A percentile compares a stretch with the other conserved stretches of the same genome.
Evolutionary conservation across 2,329 filamentous ascomycete species (phyloP).

Genomic region (Stachybotrys chlorohalonatus): DNA sequence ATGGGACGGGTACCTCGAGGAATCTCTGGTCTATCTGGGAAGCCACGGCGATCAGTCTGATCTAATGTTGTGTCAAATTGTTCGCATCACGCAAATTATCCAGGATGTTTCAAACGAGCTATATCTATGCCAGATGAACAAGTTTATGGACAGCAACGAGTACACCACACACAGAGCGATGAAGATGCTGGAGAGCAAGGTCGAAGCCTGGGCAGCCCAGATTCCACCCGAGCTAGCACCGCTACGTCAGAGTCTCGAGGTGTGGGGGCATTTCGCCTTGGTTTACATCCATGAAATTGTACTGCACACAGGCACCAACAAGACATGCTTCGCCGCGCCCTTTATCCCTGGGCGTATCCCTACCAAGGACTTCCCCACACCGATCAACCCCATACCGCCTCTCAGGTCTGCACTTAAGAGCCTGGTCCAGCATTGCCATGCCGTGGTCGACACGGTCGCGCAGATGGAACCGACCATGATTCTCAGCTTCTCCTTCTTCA

Average conservation of each 20-base stretch:
- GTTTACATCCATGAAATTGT: constrained; percentile 7
- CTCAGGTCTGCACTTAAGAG: background rate
- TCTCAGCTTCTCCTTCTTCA: constrained; percentile 6
- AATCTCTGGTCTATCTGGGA: background rate
- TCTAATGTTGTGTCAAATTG: background rate
- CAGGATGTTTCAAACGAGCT: background rate
- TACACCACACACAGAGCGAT: background rate
- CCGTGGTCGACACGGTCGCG: background rate
- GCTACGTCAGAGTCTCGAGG: background rate
- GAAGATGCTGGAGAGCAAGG: background rate
- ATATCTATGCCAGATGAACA: background rate
- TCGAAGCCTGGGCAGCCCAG: constrained; percentile 1
- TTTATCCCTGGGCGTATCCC: constrained; percentile 7
- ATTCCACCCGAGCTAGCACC: background rate
- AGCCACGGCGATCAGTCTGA: background rate
- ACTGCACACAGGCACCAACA: constrained; percentile 9
- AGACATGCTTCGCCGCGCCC: constrained; percentile 6
- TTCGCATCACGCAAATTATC: background rate
- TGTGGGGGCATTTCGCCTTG: constrained; percentile 4
- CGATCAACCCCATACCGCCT: background rate
- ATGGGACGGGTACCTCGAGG: background rate
- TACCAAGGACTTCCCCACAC: constrained; percentile 5
- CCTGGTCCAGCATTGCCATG: background rate
- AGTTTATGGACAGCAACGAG: background rate
- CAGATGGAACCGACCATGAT: background rate